These are phyloP conservation scores for Phoma sp. DNA, from an alignment of 2,329 filamentous ascomycete genomes.

Conservation along the genomic window DNA sequence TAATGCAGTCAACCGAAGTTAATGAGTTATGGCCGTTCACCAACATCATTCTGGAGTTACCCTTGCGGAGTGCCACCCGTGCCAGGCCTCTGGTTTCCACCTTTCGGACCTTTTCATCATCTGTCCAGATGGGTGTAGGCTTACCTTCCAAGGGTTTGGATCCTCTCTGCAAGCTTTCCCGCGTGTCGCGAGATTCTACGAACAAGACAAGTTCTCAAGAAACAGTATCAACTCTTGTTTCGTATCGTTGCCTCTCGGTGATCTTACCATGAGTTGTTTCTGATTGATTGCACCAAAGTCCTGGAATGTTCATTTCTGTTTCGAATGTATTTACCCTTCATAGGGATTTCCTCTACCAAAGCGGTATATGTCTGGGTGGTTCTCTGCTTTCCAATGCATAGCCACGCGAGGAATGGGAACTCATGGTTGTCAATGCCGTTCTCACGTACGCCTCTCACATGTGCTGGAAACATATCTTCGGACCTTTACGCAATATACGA, in stretches of 20 bases:
- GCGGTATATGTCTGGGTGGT: conserved; percentile 45
- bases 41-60: conserved; percentile 4
- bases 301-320: conserved; percentile 20
- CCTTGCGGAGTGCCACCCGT: conserved; percentile 2
- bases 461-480: conserved; percentile 13
- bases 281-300: conserved; percentile 7
- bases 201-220: not conserved
- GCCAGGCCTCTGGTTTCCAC: not conserved
- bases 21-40: conserved; percentile 17
- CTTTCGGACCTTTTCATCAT: conserved; percentile 1
- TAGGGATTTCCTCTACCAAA: conserved; percentile 18
- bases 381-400: conserved; percentile 40
- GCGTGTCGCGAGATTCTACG: conserved; percentile 1
- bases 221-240: not conserved
- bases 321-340: conserved; percentile 48
- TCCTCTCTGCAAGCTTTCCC: not conserved
- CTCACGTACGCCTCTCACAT: conserved; percentile 9
- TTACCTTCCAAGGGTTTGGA: conserved; percentile 2
- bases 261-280: conserved; percentile 5
- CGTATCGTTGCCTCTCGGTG: not conserved
- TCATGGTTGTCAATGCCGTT: conserved; percentile 8
- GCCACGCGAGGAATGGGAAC: conserved; percentile 32
- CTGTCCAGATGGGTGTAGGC: conserved; percentile 12
- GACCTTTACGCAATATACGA: conserved; percentile 10
- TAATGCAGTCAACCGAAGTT: conserved; percentile 17